Evolutionary conservation across 2,329 filamentous ascomycete genomes (phyloP).

Genomic region (Emmonsiellopsis sp.): DNA sequence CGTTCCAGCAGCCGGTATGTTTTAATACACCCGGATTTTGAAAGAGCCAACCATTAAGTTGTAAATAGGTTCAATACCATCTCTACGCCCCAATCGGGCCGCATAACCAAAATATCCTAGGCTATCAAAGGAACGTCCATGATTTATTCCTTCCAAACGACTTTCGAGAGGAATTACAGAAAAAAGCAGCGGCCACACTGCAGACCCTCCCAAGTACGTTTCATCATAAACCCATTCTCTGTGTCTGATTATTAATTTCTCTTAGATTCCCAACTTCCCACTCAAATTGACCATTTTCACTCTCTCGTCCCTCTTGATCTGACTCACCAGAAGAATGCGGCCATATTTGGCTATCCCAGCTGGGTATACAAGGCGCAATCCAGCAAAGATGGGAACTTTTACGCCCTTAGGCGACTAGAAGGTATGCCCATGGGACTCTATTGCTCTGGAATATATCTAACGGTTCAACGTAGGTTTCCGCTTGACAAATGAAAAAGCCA

Average conservation of each 20-base stretch:
- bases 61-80: constrained; percentile 70
- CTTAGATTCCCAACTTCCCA: constrained; percentile 59
- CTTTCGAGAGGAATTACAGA: constrained; percentile 77
- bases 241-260: not conserved
- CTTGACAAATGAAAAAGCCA: constrained; percentile 79
- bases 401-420: constrained; percentile 78
- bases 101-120: constrained; percentile 69
- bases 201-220: constrained; percentile 70
- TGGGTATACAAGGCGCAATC: constrained; percentile 95
- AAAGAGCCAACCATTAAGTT: constrained; percentile 11
- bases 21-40: not conserved
- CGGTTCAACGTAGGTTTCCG: constrained; percentile 54
- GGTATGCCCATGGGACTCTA: constrained; percentile 35
- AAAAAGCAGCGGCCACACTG: constrained; percentile 73
- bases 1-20: constrained; percentile 57
- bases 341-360: constrained; percentile 76
- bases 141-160: constrained; percentile 89
- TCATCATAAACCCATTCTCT: not conserved
- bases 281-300: constrained; percentile 76
- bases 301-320: constrained; percentile 84
- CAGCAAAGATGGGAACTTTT: constrained; percentile 79
- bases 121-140: constrained; percentile 77
- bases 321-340: constrained; percentile 65
- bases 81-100: constrained; percentile 81
- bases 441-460: constrained; percentile 2